These are phyloP conservation scores for Misopates orontium DNA, from an alignment of 257 asterid genomes.

Conservation along the genomic window DNA sequence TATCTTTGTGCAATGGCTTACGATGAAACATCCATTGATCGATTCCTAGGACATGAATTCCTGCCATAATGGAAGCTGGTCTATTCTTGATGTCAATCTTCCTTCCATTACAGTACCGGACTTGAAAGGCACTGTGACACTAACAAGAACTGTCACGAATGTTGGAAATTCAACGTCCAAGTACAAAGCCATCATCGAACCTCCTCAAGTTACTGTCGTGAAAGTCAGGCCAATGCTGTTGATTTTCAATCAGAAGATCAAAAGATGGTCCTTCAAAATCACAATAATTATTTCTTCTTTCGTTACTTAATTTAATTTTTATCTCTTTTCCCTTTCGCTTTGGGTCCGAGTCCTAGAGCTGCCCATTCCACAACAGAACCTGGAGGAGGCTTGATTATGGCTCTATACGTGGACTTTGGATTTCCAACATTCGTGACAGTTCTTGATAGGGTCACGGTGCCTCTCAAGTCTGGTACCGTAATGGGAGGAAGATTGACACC, in stretches of 20 bases:
- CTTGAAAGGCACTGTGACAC: slow-evolving; percentile 5
- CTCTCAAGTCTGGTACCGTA: slow-evolving; percentile 27
- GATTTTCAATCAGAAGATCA: slow-evolving; percentile 30
- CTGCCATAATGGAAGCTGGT: slow-evolving; percentile 20
- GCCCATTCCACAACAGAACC: slow-evolving; percentile 31
- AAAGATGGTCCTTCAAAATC: slow-evolving; percentile 28
- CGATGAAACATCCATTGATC: slow-evolving; percentile 15
- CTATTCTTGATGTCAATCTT: slow-evolving; percentile 38
- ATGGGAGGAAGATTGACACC: slow-evolving; percentile 47
- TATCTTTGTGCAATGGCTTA: slow-evolving; percentile 42
- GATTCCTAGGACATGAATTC: slow-evolving; percentile 7
- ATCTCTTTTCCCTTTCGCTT: no score
- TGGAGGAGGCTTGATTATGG: slow-evolving; percentile 25
- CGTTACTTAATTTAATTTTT: no score
- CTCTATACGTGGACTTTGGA: slow-evolving; percentile 30
- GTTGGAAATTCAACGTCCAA: slow-evolving; percentile 36
- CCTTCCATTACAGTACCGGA: slow-evolving; percentile 41
- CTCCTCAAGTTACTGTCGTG: slow-evolving; percentile 32
- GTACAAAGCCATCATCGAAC: slow-evolving; percentile 26
- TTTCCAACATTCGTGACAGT: slow-evolving; percentile 44
- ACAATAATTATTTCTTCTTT: slow-evolving; percentile 20
- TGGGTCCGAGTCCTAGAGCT: no score
- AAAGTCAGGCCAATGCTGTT: slow-evolving; percentile 32
- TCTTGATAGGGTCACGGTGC: slow-evolving; percentile 22
- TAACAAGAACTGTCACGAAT: slow-evolving; percentile 39